A percentile compares a stretch with the other conserved stretches of the same genome.
Conservation (phyloP, 371 early-diverging fungal genomes). For the Mortierella sp. region DNA sequence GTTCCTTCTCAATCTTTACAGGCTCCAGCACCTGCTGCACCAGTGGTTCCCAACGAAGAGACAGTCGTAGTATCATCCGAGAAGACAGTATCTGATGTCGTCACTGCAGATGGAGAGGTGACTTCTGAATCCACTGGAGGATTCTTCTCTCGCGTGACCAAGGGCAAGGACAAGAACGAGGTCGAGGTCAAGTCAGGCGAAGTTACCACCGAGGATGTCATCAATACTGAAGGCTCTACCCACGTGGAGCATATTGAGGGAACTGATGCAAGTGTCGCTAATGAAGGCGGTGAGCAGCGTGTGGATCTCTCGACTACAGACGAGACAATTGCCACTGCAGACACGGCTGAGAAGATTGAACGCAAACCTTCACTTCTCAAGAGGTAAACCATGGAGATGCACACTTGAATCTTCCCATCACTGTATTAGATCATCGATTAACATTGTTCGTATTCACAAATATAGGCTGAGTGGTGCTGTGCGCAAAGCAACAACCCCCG, state of each 20-base stretch:
- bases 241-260: conserved; percentile 44
- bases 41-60: conserved; percentile 38
- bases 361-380: conserved; percentile 55
- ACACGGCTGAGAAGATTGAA: conserved; percentile 39
- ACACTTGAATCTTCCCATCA: too few species aligned
- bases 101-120: conserved; percentile 41
- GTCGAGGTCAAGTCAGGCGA: conserved; percentile 55
- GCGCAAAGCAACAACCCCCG: conserved; percentile 10
- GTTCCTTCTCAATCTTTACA: neutral
- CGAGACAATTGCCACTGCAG: conserved; percentile 40
- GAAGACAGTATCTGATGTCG: conserved; percentile 46
- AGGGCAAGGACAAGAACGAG: conserved; percentile 51
- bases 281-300: conserved; percentile 30
- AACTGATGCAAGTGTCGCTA: conserved; percentile 44
- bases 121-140: conserved; percentile 39
- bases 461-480: conserved; percentile 36
- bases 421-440: neutral
- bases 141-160: conserved; percentile 53
- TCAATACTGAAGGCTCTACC: conserved; percentile 42
- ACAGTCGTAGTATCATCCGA: conserved; percentile 52
- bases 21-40: conserved; percentile 42
- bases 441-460: neutral
- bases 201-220: conserved; percentile 38
- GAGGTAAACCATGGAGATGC: conserved; percentile 21
- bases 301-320: conserved; percentile 51